These are phyloP conservation scores for Penicillium verhagenii DNA, from an alignment of 495 filamentous ascomycete species.

Conservation along the genomic window DNA sequence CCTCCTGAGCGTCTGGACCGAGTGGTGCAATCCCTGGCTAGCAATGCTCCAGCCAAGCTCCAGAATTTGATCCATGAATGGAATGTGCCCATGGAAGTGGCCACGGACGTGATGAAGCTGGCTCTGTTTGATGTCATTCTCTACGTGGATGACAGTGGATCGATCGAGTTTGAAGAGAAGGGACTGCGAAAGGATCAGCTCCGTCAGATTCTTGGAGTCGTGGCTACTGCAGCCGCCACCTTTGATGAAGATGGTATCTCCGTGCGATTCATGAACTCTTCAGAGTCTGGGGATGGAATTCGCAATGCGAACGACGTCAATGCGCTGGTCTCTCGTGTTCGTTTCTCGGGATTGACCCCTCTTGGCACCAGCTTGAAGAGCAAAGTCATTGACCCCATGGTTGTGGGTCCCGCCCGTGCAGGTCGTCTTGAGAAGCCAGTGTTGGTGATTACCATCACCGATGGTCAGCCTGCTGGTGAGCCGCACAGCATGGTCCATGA, in stretches of 20 bases:
- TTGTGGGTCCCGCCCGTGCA: conserved; percentile 50
- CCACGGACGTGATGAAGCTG: conserved; percentile 66
- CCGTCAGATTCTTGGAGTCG: conserved; percentile 58
- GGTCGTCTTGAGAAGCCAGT: conserved; percentile 61
- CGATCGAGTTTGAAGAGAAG: conserved; percentile 65
- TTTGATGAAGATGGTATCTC: conserved; percentile 71
- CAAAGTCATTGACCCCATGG: conserved; percentile 62
- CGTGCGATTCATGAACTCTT: conserved; percentile 70
- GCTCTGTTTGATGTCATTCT: conserved; percentile 65
- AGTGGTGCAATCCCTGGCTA: conserved; percentile 36
- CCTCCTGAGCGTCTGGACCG: conserved; percentile 44
- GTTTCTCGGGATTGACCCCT: conserved; percentile 68
- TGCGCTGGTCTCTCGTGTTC: conserved; percentile 52
- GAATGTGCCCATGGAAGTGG: conserved; percentile 60
- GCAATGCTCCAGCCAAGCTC: conserved; percentile 48
- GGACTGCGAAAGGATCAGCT: conserved; percentile 67
- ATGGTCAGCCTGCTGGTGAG: conserved; percentile 63
- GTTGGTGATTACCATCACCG: conserved; percentile 69
- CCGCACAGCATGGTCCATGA: conserved; percentile 48
- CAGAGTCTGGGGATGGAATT: conserved; percentile 51
- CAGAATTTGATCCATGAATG: conserved; percentile 53
- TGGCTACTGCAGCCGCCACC: conserved; percentile 62
- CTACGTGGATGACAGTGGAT: conserved; percentile 73
- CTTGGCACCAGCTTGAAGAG: conserved; percentile 60
- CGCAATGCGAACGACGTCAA: conserved; percentile 57